phyloP scores from a whole-genome alignment of 352 stramenopile genomes.

The Pythium aristosporum region DNA sequence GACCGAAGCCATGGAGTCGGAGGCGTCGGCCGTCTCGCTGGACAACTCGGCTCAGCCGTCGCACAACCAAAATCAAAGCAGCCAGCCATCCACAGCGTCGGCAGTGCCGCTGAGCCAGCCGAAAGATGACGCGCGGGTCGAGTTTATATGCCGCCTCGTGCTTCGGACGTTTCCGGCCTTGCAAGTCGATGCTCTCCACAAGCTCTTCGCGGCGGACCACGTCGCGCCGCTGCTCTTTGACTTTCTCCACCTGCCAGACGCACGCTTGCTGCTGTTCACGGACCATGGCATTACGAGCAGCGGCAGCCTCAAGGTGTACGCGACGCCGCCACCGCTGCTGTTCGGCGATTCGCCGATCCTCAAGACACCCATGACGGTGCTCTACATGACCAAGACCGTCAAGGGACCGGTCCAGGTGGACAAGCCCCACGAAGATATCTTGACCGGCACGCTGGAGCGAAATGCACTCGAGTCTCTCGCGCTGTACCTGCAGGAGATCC shows the following conservation, averaged over 20 bases:
- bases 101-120: conserved; percentile 21
- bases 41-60: conserved; percentile 3
- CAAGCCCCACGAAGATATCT: conserved; percentile 66
- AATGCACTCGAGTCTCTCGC: conserved; percentile 75
- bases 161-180: conserved; percentile 66
- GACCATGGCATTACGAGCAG: conserved; percentile 61
- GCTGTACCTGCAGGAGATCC: conserved; percentile 71
- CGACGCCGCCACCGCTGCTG: conserved; percentile 48
- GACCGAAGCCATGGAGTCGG: conserved; percentile 19
- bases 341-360: conserved; percentile 35
- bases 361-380: conserved; percentile 43
- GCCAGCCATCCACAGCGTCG: conserved; percentile 11
- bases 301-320: conserved; percentile 58
- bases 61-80: conserved; percentile 1
- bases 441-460: conserved; percentile 69
- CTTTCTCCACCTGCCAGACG: conserved; percentile 64
- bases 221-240: conserved; percentile 67
- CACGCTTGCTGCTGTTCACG: conserved; percentile 66
- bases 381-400: conserved; percentile 77
- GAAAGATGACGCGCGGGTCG: conserved; percentile 59
- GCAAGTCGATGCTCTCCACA: conserved; percentile 54
- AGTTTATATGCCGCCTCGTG: conserved; percentile 66
- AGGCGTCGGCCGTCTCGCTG: conserved; percentile 5
- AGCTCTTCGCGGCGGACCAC: conserved; percentile 58
- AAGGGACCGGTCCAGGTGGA: conserved; percentile 63